phyloP scores from a whole-genome alignment of 352 stramenopile genomes.

The Peronosclerospora sorghi region DNA sequence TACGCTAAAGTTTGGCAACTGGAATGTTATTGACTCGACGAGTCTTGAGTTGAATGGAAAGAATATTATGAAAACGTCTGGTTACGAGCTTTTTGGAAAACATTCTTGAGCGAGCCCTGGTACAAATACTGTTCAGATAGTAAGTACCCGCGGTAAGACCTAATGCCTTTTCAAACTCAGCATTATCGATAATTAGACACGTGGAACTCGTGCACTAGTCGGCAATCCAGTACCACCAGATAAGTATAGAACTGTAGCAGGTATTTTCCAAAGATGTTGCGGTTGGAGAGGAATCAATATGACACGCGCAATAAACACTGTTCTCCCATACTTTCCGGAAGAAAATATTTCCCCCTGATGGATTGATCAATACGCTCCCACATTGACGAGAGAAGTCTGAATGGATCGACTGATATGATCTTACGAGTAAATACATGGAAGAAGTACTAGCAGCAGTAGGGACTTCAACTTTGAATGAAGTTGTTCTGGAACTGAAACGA shows the following conservation, averaged over 20 bases:
- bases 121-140: not conserved
- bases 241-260: not conserved
- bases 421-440: no score
- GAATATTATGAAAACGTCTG: not conserved
- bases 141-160: not conserved
- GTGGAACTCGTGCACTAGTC: not conserved
- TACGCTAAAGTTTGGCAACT: not conserved
- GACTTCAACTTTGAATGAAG: no score
- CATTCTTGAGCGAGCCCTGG: no score
- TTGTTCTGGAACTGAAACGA: no score
- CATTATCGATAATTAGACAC: not conserved
- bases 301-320: no score
- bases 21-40: not conserved
- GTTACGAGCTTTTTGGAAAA: not conserved
- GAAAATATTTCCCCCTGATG: no score
- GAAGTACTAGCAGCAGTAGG: no score
- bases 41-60: conserved; percentile 1
- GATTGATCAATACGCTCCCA: no score
- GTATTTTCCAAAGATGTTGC: not conserved
- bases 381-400: no score
- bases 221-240: not conserved
- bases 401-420: no score
- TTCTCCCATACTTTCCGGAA: no score
- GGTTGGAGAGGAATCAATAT: no score
- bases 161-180: not conserved